phyloP scores from a whole-genome alignment of 2,329 filamentous ascomycete genomes.

The Dactylonectria macrodidyma region DNA sequence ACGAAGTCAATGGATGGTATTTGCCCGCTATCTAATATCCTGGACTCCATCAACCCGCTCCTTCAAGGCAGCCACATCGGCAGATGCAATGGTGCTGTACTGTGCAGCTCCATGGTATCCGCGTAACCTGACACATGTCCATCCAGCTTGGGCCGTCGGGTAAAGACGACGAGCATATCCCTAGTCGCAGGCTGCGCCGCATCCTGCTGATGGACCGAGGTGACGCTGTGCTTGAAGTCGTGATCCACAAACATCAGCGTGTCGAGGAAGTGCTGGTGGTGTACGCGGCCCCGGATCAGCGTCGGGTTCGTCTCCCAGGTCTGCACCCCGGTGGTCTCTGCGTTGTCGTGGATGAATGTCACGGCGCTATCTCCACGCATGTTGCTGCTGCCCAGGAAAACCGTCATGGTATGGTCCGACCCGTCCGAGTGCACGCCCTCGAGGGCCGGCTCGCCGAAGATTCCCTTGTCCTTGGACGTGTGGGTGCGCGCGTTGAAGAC shows the following conservation, averaged over 20 bases:
- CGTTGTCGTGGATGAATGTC: slow-evolving; percentile 47
- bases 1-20: neutral
- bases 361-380: slow-evolving; percentile 47
- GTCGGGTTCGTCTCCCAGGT: slow-evolving; percentile 40
- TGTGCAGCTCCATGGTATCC: slow-evolving; percentile 43
- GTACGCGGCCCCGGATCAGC: slow-evolving; percentile 39
- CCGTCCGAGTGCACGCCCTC: slow-evolving; percentile 51
- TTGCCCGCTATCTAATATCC: neutral
- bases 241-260: slow-evolving; percentile 47
- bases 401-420: slow-evolving; percentile 50
- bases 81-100: slow-evolving; percentile 36
- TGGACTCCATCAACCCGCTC: slow-evolving; percentile 3
- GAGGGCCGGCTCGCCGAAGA: slow-evolving; percentile 48
- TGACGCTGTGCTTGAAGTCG: slow-evolving; percentile 47
- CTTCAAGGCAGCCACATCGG: slow-evolving; percentile 39
- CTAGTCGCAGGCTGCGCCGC: slow-evolving; percentile 32
- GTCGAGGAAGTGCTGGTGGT: slow-evolving; percentile 45
- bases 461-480: slow-evolving; percentile 37
- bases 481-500: slow-evolving; percentile 47
- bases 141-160: slow-evolving; percentile 41
- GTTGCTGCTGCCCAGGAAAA: slow-evolving; percentile 45
- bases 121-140: slow-evolving; percentile 43
- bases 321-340: slow-evolving; percentile 42
- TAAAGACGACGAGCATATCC: slow-evolving; percentile 49
- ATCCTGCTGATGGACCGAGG: slow-evolving; percentile 41